phyloP scores from a whole-genome alignment of 2,329 filamentous ascomycete genomes.

The Trichoderma hamatum region DNA sequence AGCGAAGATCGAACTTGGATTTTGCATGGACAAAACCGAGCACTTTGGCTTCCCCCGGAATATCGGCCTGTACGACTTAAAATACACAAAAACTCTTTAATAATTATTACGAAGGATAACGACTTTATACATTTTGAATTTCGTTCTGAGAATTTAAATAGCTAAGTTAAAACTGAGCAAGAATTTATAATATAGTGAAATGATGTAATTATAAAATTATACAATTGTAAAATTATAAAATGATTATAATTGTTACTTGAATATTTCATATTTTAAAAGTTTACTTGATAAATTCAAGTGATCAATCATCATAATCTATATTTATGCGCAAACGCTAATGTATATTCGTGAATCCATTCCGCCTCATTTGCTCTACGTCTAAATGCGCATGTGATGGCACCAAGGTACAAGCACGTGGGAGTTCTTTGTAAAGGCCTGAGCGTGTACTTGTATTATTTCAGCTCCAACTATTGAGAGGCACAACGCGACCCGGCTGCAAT shows the following conservation, averaged over 20 bases:
- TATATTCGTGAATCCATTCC: background rate
- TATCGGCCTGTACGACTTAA: background rate
- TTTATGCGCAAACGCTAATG: no score
- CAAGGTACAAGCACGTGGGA: no score
- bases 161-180: background rate
- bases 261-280: no score
- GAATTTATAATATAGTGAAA: no score
- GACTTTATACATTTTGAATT: background rate
- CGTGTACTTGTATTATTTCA: background rate
- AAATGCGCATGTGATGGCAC: background rate
- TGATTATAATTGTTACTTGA: no score
- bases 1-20: background rate
- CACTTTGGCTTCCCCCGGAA: background rate
- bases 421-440: background rate
- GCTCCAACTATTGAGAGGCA: background rate
- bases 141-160: background rate
- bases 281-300: no score
- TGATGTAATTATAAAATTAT: no score
- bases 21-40: background rate
- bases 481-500: constrained; percentile 5
- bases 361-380: background rate
- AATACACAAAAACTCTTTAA: background rate
- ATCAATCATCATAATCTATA: no score
- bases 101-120: background rate
- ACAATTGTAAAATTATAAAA: no score